Evolutionary conservation across 805 yeast genomes (phyloP).

Genomic region (Sungouiozyma ichnusensis): DNA sequence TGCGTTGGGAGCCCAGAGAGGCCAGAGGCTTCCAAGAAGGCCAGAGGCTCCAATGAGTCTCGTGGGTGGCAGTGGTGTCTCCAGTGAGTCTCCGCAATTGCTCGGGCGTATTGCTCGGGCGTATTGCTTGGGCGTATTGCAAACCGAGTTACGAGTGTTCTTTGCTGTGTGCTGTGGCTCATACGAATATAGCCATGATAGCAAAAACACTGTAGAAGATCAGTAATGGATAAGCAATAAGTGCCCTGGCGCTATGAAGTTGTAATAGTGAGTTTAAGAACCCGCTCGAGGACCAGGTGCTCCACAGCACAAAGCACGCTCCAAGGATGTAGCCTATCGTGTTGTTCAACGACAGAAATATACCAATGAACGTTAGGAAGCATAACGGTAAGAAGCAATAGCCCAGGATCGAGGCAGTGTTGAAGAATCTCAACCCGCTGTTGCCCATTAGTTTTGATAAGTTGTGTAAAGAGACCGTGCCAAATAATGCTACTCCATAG

Average conservation of each 20-base stretch:
- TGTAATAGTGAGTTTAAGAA: conserved; percentile 80
- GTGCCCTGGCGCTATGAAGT: conserved; percentile 72
- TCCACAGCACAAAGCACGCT: conserved; percentile 67
- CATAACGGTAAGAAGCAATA: conserved; percentile 90
- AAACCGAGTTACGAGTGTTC: too few relatives aligned
- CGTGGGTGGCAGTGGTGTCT: too few relatives aligned
- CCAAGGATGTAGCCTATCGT: conserved; percentile 61
- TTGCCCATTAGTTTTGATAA: conserved; percentile 69
- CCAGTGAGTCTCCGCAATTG: too few relatives aligned
- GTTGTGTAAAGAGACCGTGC: conserved; percentile 74
- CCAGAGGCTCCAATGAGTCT: too few relatives aligned
- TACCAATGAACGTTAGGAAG: conserved; percentile 43
- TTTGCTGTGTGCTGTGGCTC: too few relatives aligned
- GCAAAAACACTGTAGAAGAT: conserved; percentile 92
- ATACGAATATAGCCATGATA: conserved; percentile 79
- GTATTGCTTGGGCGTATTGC: too few relatives aligned
- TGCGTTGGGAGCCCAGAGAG: too few relatives aligned
- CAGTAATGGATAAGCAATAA: conserved; percentile 87
- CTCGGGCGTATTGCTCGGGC: too few relatives aligned
- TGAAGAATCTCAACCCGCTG: conserved; percentile 35
- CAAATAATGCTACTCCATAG: conserved; percentile 90
- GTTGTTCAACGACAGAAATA: conserved; percentile 68
- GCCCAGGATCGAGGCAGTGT: conserved; percentile 88
- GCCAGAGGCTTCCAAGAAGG: too few relatives aligned
- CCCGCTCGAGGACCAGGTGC: conserved; percentile 88